A percentile compares a stretch with the other conserved stretches of the same genome.
phyloP scores from a whole-genome alignment of 148 eudicot genomes.

The Dysphania ambrosioides region DNA sequence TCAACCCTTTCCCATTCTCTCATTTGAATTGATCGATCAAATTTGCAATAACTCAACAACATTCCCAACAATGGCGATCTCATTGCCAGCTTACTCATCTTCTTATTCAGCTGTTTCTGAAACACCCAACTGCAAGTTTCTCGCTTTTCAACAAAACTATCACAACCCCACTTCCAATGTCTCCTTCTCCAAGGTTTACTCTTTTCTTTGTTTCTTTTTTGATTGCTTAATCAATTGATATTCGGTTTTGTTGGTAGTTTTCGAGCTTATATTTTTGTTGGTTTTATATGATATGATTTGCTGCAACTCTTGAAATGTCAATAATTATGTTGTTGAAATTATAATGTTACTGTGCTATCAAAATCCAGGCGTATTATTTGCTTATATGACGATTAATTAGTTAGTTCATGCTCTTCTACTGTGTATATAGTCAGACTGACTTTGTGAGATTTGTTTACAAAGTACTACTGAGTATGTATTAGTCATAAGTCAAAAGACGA shows the following conservation, averaged over 20 bases:
- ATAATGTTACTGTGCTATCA: background rate
- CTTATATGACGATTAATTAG: background rate
- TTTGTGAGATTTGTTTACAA: background rate
- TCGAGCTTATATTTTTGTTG: background rate
- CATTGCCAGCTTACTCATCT: conserved; percentile 10
- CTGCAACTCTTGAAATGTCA: background rate
- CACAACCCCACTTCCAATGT: conserved; percentile 36
- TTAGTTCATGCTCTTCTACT: background rate
- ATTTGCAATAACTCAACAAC: background rate
- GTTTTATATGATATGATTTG: background rate
- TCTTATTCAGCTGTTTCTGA: conserved; percentile 15
- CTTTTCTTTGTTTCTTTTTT: background rate
- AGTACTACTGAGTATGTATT: too few species aligned
- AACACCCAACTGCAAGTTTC: conserved; percentile 1
- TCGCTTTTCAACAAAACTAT: background rate
- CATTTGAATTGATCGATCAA: background rate
- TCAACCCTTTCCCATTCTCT: background rate
- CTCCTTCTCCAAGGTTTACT: conserved; percentile 30
- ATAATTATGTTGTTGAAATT: too few species aligned
- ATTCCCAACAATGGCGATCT: conserved; percentile 20
- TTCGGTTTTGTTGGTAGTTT: conserved; percentile 1
- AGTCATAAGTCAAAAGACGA: too few species aligned
- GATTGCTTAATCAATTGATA: background rate
- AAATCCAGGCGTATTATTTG: background rate
- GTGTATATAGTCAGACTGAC: background rate